Evolutionary conservation across 1,139 yeast species (phyloP).

Genomic region (Taphrina deformans): DNA sequence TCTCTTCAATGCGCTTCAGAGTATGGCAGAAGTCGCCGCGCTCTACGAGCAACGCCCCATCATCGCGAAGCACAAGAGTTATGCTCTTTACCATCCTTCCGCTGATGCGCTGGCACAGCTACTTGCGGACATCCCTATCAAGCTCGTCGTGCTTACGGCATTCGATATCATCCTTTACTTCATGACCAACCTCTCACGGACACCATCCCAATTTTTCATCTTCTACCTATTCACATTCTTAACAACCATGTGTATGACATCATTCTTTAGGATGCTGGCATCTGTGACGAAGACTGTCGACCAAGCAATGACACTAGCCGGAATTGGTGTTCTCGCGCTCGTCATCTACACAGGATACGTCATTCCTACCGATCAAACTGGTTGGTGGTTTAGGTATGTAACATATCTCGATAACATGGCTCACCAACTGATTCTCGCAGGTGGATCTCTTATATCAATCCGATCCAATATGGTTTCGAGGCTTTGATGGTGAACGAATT

Average conservation of each 20-base stretch:
- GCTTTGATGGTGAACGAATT: slow-evolving; percentile 61
- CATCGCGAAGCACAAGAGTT: slow-evolving; percentile 61
- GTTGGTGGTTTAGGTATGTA: slow-evolving; percentile 32
- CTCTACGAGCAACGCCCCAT: slow-evolving; percentile 60
- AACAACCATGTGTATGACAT: slow-evolving; percentile 55
- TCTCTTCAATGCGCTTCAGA: slow-evolving; percentile 47
- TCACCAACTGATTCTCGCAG: slow-evolving; percentile 50
- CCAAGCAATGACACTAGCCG: slow-evolving; percentile 65
- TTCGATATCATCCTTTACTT: slow-evolving; percentile 58
- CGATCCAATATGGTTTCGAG: slow-evolving; percentile 60
- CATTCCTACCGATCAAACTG: slow-evolving; percentile 49
- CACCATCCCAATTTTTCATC: slow-evolving; percentile 65
- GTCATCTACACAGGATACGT: slow-evolving; percentile 63
- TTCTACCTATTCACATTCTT: slow-evolving; percentile 55
- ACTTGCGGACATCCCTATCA: slow-evolving; percentile 60
- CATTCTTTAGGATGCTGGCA: slow-evolving; percentile 62
- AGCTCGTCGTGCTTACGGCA: slow-evolving; percentile 51
- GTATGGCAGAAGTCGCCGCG: slow-evolving; percentile 42
- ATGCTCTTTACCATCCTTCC: slow-evolving; percentile 64
- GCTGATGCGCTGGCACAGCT: slow-evolving; percentile 66
- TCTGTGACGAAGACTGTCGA: slow-evolving; percentile 57
- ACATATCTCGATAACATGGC: slow-evolving; percentile 18
- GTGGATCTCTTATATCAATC: slow-evolving; percentile 62
- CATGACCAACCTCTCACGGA: slow-evolving; percentile 57
- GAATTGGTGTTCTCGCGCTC: slow-evolving; percentile 55